Evolutionary conservation across 1,284 basidiomycete genomes (phyloP).

Genomic region (Coniferiporia sulphurascens): DNA sequence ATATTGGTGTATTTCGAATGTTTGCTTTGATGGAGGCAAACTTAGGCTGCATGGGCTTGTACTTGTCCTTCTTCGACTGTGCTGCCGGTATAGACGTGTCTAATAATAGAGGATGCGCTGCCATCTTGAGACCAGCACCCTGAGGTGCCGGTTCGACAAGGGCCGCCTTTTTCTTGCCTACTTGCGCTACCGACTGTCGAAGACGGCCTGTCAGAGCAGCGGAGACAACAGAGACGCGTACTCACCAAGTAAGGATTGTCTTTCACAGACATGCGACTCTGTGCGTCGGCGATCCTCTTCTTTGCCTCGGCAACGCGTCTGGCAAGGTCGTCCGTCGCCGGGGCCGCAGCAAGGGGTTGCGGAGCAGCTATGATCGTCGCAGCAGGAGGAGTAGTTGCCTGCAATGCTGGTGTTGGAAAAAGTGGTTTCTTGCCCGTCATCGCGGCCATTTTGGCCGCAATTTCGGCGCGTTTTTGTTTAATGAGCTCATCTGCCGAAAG

Average conservation of each 20-base stretch:
- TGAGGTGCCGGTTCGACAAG: slow-evolving; percentile 59
- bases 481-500: slow-evolving; percentile 57
- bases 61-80: slow-evolving; percentile 82
- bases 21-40: slow-evolving; percentile 93
- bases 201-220: not conserved
- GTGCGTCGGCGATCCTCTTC: slow-evolving; percentile 72
- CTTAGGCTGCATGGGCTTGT: slow-evolving; percentile 96
- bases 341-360: slow-evolving; percentile 31
- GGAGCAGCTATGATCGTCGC: slow-evolving; percentile 27
- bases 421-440: slow-evolving; percentile 53
- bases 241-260: slow-evolving; percentile 81
- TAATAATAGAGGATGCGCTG: slow-evolving; percentile 82
- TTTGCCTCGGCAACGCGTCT: slow-evolving; percentile 75
- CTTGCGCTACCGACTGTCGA: slow-evolving; percentile 44
- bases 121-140: slow-evolving; percentile 83
- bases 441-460: slow-evolving; percentile 77
- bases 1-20: slow-evolving; percentile 62
- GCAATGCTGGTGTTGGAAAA: slow-evolving; percentile 22
- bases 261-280: slow-evolving; percentile 64
- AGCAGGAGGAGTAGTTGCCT: slow-evolving; percentile 32
- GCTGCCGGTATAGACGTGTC: slow-evolving; percentile 53
- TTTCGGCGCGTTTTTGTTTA: slow-evolving; percentile 77
- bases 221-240: slow-evolving; percentile 13
- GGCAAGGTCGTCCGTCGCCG: slow-evolving; percentile 58
- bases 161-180: slow-evolving; percentile 46